Evolutionary conservation across 176 grass and related monocot genomes (phyloP).

Genomic region (Echinochloa phyllopogon): DNA sequence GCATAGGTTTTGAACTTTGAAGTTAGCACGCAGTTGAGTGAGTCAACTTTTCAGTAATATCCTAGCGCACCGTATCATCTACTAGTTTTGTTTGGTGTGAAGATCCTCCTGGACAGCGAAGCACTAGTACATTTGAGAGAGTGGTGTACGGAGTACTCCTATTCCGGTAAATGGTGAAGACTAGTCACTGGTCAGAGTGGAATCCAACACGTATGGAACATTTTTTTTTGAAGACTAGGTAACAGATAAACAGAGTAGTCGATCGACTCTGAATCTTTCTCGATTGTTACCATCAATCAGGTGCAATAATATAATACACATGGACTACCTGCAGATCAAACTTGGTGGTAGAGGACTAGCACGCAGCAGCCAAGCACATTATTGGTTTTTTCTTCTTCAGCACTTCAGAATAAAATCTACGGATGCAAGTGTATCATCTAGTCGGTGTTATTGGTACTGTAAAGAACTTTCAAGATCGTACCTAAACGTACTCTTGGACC

Average conservation of each 20-base stretch:
- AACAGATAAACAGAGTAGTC: too few relatives aligned
- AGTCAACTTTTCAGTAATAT: slow-evolving; percentile 13
- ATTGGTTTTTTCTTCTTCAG: too few relatives aligned
- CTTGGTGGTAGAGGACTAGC: too few relatives aligned
- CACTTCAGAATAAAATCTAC: background rate
- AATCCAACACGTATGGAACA: background rate
- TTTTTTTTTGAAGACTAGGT: background rate
- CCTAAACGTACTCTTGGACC: background rate
- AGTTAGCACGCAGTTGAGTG: background rate
- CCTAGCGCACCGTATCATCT: background rate
- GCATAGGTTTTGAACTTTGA: background rate
- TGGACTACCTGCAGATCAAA: too few relatives aligned
- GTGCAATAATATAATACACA: too few relatives aligned
- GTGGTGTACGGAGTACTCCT: background rate
- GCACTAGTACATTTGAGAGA: background rate
- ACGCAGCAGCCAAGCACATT: too few relatives aligned
- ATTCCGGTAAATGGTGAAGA: background rate
- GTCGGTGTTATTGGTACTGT: background rate
- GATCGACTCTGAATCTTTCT: background rate
- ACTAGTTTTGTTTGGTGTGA: background rate
- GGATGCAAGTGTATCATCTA: background rate
- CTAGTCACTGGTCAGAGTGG: background rate
- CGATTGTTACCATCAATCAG: background rate
- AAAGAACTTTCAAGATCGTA: background rate
- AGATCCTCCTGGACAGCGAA: background rate